Base-by-base conservation (phyloP, 495 filamentous ascomycete species). In the Hypoxylon perforatum region DNA sequence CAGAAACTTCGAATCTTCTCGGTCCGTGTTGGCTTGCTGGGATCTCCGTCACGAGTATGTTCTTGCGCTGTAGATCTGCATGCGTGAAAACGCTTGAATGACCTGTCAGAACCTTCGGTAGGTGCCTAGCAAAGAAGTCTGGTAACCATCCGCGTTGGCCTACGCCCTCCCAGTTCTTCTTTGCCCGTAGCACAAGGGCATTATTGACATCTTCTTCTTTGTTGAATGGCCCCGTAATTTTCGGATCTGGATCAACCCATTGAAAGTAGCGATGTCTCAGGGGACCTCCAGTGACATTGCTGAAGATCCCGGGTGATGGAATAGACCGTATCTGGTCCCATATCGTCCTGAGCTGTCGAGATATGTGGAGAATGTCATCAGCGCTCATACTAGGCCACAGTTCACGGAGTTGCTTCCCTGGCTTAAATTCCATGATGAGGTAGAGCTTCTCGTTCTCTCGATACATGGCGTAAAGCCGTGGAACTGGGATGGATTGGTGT, bases 81-180 rank as follows among this genome's bases (percentile, higher is more conserved):
- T 79, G 72, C 35, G 77, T 74, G 35, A 79, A 77, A 6, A 59
- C 50, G 52, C 69, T 69, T 47, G 54, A 50, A 69, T 78, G 72
- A 58, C 67, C 67, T 19, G 28, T 61, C 57, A 78, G 61, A 50
- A 62, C 63, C 2, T 48, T 64, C 49, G 72, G 65, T 54, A 78
- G 70, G 50, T 76, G 65, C 41, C 75, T 73, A 65, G 53, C 68
- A 69, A 74, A 71, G 67, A 72, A 77, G 58, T 78, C 76, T 51
- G 62, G 35, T 63, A 71, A 65, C 42, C 49, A 63, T 44, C 49
- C 38, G 4, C 57, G 57, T 41, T 9, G 23, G 17, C 35, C 19
- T 15, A 55, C 42, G 12, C 23, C n/a, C 15, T 61, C 55, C 58
- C 59, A 64, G 39, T 58, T 63, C 45, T 49, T 55, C 53, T 41